These are phyloP conservation scores for Pleurotus cornucopiae DNA, from an alignment of 768 basidiomycete species.

Conservation along the genomic window DNA sequence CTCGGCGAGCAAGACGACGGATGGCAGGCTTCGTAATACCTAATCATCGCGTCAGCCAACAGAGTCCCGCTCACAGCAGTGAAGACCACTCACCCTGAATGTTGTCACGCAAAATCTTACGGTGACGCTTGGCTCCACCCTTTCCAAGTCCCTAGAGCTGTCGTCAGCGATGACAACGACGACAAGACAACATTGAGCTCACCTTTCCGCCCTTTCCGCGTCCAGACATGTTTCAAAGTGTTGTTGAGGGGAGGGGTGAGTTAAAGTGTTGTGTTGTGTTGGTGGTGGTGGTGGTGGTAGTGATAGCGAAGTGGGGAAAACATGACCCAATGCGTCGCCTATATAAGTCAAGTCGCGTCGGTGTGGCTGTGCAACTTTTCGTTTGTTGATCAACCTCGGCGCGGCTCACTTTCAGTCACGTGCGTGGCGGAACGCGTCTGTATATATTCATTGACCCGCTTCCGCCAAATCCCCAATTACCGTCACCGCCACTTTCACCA, in stretches of 20 bases:
- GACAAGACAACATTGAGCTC: background rate
- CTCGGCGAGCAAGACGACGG: conserved; percentile 86
- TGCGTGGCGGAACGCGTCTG: conserved; percentile 17
- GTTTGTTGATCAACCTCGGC: conserved; percentile 15
- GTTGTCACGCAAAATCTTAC: conserved; percentile 78
- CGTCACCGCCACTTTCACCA: conserved; percentile 8
- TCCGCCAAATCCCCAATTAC: background rate
- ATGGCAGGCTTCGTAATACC: conserved; percentile 81
- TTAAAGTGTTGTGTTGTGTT: conserved; percentile 3
- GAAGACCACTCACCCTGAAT: conserved; percentile 45
- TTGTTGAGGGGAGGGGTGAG: background rate
- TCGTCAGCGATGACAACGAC: background rate
- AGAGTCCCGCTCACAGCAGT: background rate
- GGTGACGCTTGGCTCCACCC: conserved; percentile 80
- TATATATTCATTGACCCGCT: conserved; percentile 19
- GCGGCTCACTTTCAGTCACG: conserved; percentile 13
- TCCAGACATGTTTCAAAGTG: conserved; percentile 55
- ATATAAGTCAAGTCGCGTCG: conserved; percentile 13
- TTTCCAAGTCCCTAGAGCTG: conserved; percentile 67
- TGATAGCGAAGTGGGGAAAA: conserved; percentile 16
- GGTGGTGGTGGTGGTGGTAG: background rate
- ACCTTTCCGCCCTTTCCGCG: conserved; percentile 84
- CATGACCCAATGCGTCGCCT: background rate
- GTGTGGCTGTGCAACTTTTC: conserved; percentile 23
- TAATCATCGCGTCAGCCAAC: conserved; percentile 14